A percentile compares a stretch with the other conserved stretches of the same genome.
phyloP scores from a whole-genome alignment of 306 rosid species.

The Cucumis hystrix region DNA sequence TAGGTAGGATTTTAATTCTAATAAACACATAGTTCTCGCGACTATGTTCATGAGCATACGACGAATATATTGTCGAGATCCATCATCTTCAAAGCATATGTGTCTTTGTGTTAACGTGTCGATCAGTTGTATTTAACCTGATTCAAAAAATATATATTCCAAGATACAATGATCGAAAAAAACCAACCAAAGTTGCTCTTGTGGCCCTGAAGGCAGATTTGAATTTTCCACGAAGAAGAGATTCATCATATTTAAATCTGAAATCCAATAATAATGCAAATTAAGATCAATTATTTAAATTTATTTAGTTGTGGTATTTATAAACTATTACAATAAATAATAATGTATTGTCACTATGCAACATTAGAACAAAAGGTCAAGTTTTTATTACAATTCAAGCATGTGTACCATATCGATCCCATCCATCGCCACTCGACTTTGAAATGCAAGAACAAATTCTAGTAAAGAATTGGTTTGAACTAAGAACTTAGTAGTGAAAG shows the following conservation, averaged over 20 bases:
- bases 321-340: not conserved
- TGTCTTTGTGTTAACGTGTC: not conserved
- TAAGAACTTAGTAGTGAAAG: not conserved
- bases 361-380: not conserved
- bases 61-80: not conserved
- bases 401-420: too few relatives aligned
- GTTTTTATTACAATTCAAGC: not conserved
- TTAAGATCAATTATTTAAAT: not conserved
- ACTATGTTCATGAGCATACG: not conserved
- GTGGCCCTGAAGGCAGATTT: not conserved
- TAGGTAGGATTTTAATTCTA: not conserved
- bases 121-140: not conserved
- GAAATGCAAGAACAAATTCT: not conserved
- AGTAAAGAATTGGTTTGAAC: not conserved
- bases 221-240: not conserved
- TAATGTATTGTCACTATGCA: not conserved
- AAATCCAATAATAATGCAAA: not conserved
- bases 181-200: not conserved
- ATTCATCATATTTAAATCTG: not conserved
- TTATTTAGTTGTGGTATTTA: not conserved
- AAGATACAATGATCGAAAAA: not conserved
- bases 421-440: not conserved
- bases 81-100: not conserved
- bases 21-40: too few relatives aligned
- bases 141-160: not conserved